Percentiles rank a stretch among this genome's conserved stretches.
Evolutionary conservation across 2,329 filamentous ascomycete genomes (phyloP).

Genomic region (Knufia petricola): DNA sequence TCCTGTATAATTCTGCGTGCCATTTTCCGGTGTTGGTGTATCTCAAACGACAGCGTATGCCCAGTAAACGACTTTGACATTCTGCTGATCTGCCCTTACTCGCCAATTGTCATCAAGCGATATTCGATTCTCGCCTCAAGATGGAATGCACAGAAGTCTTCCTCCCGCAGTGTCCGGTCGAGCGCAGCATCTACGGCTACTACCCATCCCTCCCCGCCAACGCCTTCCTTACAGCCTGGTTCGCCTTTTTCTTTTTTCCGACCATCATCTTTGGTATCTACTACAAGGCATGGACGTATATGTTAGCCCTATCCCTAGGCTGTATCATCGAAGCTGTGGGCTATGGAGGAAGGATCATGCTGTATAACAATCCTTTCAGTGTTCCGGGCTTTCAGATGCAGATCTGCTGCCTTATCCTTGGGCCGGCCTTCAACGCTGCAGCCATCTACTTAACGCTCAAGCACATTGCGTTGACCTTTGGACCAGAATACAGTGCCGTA

Average conservation of each 20-base stretch:
- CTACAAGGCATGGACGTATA: constrained; percentile 48
- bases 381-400: constrained; percentile 43
- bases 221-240: constrained; percentile 44
- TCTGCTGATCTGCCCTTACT: too few relatives aligned
- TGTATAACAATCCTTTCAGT: constrained; percentile 45
- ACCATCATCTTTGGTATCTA: constrained; percentile 42
- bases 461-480: constrained; percentile 48
- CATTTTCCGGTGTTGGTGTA: too few relatives aligned
- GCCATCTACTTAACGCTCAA: constrained; percentile 49
- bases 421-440: constrained; percentile 46
- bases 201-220: constrained; percentile 44
- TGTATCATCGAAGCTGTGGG: constrained; percentile 45
- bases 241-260: constrained; percentile 38
- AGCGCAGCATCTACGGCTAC: constrained; percentile 45
- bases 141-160: constrained; percentile 9
- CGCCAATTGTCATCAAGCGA: too few relatives aligned
- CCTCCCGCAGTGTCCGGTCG: constrained; percentile 27
- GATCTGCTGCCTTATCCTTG: constrained; percentile 48
- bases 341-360: constrained; percentile 46
- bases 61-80: too few relatives aligned
- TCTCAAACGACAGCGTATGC: too few relatives aligned
- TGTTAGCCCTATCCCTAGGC: constrained; percentile 38
- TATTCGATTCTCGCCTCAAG: too few relatives aligned
- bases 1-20: too few relatives aligned
- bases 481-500: constrained; percentile 39